Evolutionary conservation across 2,329 filamentous ascomycete species (phyloP).

Genomic region (Phaeomoniella chlamydospora): DNA sequence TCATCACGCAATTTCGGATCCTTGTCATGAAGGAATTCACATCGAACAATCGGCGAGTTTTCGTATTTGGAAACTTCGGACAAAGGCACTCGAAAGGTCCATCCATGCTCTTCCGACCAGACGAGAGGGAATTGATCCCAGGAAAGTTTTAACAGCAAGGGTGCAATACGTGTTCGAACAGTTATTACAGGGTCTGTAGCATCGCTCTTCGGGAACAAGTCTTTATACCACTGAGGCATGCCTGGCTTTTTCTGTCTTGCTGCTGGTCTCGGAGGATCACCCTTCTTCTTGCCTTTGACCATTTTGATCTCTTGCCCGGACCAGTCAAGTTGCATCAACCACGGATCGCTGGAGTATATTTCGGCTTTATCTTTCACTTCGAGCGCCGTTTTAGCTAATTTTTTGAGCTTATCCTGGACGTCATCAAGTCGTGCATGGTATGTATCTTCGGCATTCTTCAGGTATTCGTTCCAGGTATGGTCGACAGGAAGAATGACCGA

Average conservation of each 20-base stretch:
- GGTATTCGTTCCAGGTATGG: slow-evolving; percentile 73
- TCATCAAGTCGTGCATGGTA: slow-evolving; percentile 63
- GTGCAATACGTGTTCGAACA: slow-evolving; percentile 76
- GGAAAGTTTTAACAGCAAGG: slow-evolving; percentile 64
- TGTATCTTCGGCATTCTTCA: slow-evolving; percentile 69
- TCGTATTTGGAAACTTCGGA: slow-evolving; percentile 50
- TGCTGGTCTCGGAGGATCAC: slow-evolving; percentile 60
- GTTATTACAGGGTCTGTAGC: slow-evolving; percentile 56
- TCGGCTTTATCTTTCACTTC: slow-evolving; percentile 55
- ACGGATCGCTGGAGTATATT: slow-evolving; percentile 66
- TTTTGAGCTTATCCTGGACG: slow-evolving; percentile 62
- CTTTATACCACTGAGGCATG: slow-evolving; percentile 93
- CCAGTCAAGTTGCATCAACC: slow-evolving; percentile 92
- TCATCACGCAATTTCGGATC: slow-evolving; percentile 54
- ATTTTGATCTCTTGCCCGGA: slow-evolving; percentile 81
- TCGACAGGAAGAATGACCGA: slow-evolving; percentile 86
- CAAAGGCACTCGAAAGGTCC: slow-evolving; percentile 70
- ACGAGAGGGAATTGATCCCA: slow-evolving; percentile 85
- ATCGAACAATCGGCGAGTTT: slow-evolving; percentile 56
- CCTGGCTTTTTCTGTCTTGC: slow-evolving; percentile 85
- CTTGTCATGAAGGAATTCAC: slow-evolving; percentile 64
- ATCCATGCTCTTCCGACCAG: slow-evolving; percentile 88
- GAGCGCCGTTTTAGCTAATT: slow-evolving; percentile 62
- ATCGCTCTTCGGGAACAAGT: slow-evolving; percentile 59
- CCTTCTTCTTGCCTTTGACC: slow-evolving; percentile 82